A percentile compares a stretch with the other conserved stretches of the same genome.
Conservation (phyloP, 1,284 basidiomycete genomes). For the Malassezia psittaci region DNA sequence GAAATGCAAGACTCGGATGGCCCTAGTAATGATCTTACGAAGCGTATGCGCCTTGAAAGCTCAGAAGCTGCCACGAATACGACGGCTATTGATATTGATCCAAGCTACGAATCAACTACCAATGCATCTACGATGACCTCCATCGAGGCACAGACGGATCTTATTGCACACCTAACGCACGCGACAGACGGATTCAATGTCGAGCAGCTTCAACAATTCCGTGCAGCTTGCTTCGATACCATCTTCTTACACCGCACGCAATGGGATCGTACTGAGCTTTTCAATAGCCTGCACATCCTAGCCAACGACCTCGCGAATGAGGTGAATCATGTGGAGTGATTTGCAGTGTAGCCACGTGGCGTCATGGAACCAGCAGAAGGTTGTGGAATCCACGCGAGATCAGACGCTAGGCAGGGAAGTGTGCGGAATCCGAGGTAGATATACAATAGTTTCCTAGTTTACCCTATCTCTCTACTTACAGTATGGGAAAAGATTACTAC, state of each 20-base stretch:
- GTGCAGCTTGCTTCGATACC: constrained; percentile 67
- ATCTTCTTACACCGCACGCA: constrained; percentile 70
- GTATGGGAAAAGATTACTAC: constrained; percentile 47
- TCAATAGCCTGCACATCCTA: constrained; percentile 46
- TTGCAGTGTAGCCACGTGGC: no score
- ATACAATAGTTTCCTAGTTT: neutral
- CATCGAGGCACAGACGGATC: constrained; percentile 8
- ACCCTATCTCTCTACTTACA: neutral
- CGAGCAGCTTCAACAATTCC: constrained; percentile 84
- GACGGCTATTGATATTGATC: neutral
- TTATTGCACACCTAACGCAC: constrained; percentile 18
- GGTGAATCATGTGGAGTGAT: neutral
- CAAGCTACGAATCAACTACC: neutral
- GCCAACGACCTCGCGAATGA: constrained; percentile 1
- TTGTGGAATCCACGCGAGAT: constrained; percentile 17
- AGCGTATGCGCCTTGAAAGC: neutral
- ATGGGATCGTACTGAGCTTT: constrained; percentile 67
- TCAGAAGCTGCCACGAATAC: neutral
- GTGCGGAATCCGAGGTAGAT: neutral
- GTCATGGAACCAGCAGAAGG: neutral
- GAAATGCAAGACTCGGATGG: no score
- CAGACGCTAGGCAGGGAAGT: neutral
- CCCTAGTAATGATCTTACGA: neutral
- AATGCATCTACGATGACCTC: constrained; percentile 2
- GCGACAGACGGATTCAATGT: constrained; percentile 48